Percentiles rank a stretch among this genome's conserved stretches.
These are phyloP conservation scores for Pseudogymnoascus pannorum DNA, from an alignment of 2,329 filamentous ascomycete species.

Conservation along the genomic window DNA sequence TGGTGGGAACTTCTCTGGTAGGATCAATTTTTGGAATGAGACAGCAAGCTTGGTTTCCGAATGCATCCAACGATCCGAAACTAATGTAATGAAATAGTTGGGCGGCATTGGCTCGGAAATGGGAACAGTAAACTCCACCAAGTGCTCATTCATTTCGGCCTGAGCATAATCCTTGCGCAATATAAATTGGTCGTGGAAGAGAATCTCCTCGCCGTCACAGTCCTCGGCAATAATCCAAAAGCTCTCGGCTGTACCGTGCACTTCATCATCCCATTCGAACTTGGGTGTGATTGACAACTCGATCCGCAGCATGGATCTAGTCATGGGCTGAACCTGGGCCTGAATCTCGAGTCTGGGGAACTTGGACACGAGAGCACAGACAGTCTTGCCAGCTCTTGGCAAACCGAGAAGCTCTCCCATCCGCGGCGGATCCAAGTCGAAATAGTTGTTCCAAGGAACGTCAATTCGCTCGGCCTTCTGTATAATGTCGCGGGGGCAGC, in stretches of 20 bases:
- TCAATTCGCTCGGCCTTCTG: slow-evolving; percentile 93
- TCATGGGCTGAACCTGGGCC: slow-evolving; percentile 90
- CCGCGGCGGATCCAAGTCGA: slow-evolving; percentile 89
- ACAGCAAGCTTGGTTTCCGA: slow-evolving; percentile 89
- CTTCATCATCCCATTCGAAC: slow-evolving; percentile 86
- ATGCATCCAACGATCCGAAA: slow-evolving; percentile 98
- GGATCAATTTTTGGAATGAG: slow-evolving; percentile 87
- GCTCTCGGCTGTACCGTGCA: slow-evolving; percentile 82
- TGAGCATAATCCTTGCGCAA: slow-evolving; percentile 82
- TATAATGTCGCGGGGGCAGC: slow-evolving; percentile 75
- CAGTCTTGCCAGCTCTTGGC: slow-evolving; percentile 77
- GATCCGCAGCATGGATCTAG: slow-evolving; percentile 82
- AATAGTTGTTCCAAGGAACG: slow-evolving; percentile 87
- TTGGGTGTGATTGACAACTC: slow-evolving; percentile 89
- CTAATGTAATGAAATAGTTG: slow-evolving; percentile 93
- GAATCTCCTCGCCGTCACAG: slow-evolving; percentile 90
- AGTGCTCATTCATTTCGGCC: slow-evolving; percentile 81
- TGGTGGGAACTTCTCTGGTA: slow-evolving; percentile 91
- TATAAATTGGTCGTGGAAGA: slow-evolving; percentile 92
- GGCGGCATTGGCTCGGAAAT: slow-evolving; percentile 97
- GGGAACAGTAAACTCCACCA: slow-evolving; percentile 92
- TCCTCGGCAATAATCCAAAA: slow-evolving; percentile 99
- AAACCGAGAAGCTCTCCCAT: slow-evolving; percentile 93
- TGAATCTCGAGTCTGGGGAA: slow-evolving; percentile 91
- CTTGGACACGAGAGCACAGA: slow-evolving; percentile 81